Base-by-base conservation (phyloP, 129 eudicot species). In the Helichrysum umbraculigerum region DNA sequence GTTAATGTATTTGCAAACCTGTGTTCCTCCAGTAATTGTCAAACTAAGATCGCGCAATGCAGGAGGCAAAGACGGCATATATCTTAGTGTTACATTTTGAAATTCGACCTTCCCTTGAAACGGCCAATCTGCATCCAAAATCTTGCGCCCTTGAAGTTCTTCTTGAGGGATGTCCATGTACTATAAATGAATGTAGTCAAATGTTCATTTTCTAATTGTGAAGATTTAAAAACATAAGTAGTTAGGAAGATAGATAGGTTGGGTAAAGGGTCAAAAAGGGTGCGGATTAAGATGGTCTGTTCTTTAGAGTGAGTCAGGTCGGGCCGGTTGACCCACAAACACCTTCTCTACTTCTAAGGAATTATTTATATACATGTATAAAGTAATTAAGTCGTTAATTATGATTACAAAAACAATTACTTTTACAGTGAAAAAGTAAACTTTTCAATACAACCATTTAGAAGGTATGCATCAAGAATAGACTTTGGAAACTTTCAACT, bases 161-260 rank as follows among this genome's bases (percentile, higher is more conserved):
- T 94, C 98, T 83, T 88, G 92, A 39, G 98, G 93, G 68, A 94
- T 80, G 70, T 86, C 90, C 93, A 91, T 89, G 81, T 91, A 94
- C 98, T 92, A 74, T 68, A 82, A 25, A 72, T 28, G 34, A 63
- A 70, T 12, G 4, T 4, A 76, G 66, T 75, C 50, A 84, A 56
- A 54, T 33, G 29, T 59, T 62, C 17, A 30, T 56, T 78, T 68
- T 16, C 10, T n/a, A 15, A 51, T 32, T n/a, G 47, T 9, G 50
- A 78, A 2, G 6, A 37, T 21, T 56, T 25, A 75, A 25, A 14
- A 77, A 39, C 22, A 62, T 41, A 61, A 75, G 66, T 16, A 80
- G 16, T 65, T 56, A 8, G 20, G 10, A 56, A 56, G 25, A 16
- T 56, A 20, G 10, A 56, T 20, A 2, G 8, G 8, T 12, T 3